Percentiles rank a stretch among this genome's conserved stretches.
Conservation (phyloP, 2,329 filamentous ascomycete genomes). For the Pyrenophora tritici-repentis region DNA sequence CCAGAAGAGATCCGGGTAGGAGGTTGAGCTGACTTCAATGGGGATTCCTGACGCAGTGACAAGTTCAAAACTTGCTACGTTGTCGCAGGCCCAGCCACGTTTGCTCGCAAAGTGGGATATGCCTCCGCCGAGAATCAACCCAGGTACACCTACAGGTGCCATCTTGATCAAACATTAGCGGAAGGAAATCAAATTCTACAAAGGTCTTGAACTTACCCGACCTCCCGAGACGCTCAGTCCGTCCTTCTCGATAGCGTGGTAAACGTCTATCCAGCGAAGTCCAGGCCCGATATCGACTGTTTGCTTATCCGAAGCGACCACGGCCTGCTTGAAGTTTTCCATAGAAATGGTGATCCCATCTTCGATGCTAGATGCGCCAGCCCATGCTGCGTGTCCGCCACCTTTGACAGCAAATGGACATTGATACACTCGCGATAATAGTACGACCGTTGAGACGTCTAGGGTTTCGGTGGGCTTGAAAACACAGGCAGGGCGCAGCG, state of each 20-base stretch:
- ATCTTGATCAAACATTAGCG: conserved; percentile 5
- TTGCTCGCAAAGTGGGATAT: conserved; percentile 28
- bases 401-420: conserved; percentile 50
- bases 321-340: conserved; percentile 33
- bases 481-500: conserved; percentile 26
- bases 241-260: conserved; percentile 28
- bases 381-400: conserved; percentile 50
- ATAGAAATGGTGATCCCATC: conserved; percentile 52
- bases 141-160: conserved; percentile 34
- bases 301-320: conserved; percentile 29
- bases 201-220: conserved; percentile 17
- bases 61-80: conserved; percentile 28
- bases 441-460: conserved; percentile 19
- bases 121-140: conserved; percentile 34
- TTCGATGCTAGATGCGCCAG: conserved; percentile 49
- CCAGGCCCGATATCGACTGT: conserved; percentile 34
- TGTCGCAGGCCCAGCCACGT: conserved; percentile 36
- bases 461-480: conserved; percentile 20
- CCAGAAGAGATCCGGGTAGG: conserved; percentile 48
- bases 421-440: conserved; percentile 20
- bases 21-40: conserved; percentile 9
- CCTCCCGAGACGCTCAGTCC: conserved; percentile 34
- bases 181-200: background rate
- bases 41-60: conserved; percentile 22
- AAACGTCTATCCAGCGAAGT: conserved; percentile 36